These are phyloP conservation scores for Posidonia oceanica DNA, from an alignment of 116 monocot species.

Conservation along the genomic window DNA sequence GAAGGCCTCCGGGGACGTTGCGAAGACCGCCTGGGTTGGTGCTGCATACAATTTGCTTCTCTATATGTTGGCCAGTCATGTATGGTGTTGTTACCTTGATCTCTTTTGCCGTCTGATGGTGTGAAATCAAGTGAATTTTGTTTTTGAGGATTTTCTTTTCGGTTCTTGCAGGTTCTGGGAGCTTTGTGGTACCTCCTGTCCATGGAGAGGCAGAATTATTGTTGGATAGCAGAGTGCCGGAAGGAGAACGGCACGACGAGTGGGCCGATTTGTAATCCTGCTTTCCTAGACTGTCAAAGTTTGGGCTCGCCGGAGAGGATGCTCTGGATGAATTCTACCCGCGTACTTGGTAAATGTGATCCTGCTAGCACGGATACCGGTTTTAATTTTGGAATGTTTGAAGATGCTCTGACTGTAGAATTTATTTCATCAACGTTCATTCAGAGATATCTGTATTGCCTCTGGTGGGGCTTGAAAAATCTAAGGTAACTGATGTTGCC, in stretches of 20 bases:
- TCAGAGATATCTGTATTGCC: conserved; percentile 83
- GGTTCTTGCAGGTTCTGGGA: conserved; percentile 51
- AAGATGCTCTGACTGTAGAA: conserved; percentile 58
- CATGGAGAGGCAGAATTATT: conserved; percentile 72
- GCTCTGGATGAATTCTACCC: conserved; percentile 45
- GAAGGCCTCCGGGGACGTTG: conserved; percentile 67
- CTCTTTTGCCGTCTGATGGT: neutral
- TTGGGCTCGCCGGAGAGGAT: conserved; percentile 22
- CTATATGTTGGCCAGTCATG: conserved; percentile 97
- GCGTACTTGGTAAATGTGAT: conserved; percentile 40
- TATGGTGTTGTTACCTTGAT: conserved; percentile 9
- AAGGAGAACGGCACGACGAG: conserved; percentile 39
- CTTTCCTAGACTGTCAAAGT: conserved; percentile 61
- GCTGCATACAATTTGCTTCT: conserved; percentile 88
- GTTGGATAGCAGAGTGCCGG: conserved; percentile 60
- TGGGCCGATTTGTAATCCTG: conserved; percentile 28
- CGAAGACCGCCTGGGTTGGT: conserved; percentile 77
- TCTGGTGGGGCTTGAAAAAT: conserved; percentile 97
- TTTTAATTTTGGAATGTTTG: conserved; percentile 78
- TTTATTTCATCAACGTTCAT: conserved; percentile 46
- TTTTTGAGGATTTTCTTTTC: no score
- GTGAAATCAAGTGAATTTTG: neutral
- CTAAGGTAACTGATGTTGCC: conserved; percentile 38
- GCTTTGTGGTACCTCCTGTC: conserved; percentile 86
- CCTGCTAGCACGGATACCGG: conserved; percentile 13